Percentiles rank a stretch among this genome's conserved stretches.
These are phyloP conservation scores for Coemansia javaensis DNA, from an alignment of 192 early-diverging fungal species.

Conservation along the genomic window DNA sequence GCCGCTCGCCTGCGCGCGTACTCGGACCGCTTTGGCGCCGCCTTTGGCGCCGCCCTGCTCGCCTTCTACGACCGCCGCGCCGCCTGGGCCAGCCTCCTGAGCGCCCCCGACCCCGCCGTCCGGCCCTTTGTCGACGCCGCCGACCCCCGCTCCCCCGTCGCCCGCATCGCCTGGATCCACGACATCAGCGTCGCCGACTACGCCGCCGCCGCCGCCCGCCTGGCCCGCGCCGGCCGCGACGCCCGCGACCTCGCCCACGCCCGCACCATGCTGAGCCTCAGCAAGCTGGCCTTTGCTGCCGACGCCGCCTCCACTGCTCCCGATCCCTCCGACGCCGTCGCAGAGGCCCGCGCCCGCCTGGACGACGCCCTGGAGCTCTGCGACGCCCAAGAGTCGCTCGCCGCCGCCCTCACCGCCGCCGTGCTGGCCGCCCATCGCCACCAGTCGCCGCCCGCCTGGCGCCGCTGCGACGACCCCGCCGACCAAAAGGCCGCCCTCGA, in stretches of 20 bases:
- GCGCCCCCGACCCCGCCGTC: constrained; percentile 12
- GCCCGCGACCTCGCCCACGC: constrained; percentile 20
- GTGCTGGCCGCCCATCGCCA: constrained; percentile 1
- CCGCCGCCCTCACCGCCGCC: constrained; percentile 4
- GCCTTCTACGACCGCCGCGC: constrained; percentile 44
- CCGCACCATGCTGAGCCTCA: constrained; percentile 35
- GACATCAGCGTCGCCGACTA: constrained; percentile 33
- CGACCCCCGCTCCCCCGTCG: constrained; percentile 8
- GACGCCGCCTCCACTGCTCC: constrained; percentile 4
- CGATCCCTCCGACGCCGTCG: constrained; percentile 3
- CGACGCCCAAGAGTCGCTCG: constrained; percentile 22
- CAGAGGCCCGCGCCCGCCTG: constrained; percentile 18
- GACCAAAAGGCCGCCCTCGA: constrained; percentile 22
- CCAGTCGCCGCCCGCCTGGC: constrained; percentile 1
- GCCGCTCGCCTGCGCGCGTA: constrained; percentile 23
- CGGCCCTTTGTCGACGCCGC: constrained; percentile 22
- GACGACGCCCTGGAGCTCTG: constrained; percentile 41
- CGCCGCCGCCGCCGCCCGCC: constrained; percentile 23
- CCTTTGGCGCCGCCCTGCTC: constrained; percentile 34
- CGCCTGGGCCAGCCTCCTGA: constrained; percentile 42
- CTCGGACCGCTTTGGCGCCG: constrained; percentile 18
- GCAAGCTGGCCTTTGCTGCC: constrained; percentile 33
- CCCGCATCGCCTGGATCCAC: constrained; percentile 38
- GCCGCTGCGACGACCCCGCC: constrained; percentile 7
- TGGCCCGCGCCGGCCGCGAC: constrained; percentile 28